Conservation (phyloP, 2,329 filamentous ascomycete genomes). For the Achaetomium macrosporum region DNA sequence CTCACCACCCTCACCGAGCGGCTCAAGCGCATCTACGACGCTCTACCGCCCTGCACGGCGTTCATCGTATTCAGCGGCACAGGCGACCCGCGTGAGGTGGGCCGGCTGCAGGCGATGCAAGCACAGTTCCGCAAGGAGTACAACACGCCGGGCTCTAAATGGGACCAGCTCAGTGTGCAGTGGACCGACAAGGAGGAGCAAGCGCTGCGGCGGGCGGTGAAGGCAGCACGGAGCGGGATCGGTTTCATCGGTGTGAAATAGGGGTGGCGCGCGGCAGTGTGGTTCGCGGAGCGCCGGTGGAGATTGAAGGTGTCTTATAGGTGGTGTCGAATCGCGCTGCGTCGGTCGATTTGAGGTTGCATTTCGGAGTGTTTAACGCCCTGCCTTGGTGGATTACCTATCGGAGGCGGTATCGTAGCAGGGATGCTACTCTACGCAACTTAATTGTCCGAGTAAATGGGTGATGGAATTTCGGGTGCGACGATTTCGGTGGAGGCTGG, state of each 20-base stretch:
- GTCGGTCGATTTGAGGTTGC: neutral
- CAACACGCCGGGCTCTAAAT: conserved; percentile 56
- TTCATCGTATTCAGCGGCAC: conserved; percentile 61
- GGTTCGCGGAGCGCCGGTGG: neutral
- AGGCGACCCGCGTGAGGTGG: conserved; percentile 63
- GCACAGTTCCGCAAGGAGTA: conserved; percentile 58
- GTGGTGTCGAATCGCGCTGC: neutral
- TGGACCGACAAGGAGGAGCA: conserved; percentile 65
- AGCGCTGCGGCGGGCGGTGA: conserved; percentile 51
- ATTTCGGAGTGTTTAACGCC: neutral
- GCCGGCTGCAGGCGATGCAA: conserved; percentile 54
- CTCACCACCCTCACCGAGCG: conserved; percentile 42
- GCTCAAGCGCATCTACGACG: conserved; percentile 50
- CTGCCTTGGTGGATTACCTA: neutral
- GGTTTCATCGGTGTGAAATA: conserved; percentile 62
- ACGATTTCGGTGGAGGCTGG: too few relatives aligned
- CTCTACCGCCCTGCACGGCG: conserved; percentile 58
- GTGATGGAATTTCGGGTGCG: too few relatives aligned
- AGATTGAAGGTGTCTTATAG: neutral
- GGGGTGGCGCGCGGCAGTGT: conserved; percentile 8
- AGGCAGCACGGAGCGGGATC: conserved; percentile 54
- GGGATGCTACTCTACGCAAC: neutral
- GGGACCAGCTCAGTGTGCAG: conserved; percentile 60
- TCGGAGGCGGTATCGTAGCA: neutral
- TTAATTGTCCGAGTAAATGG: too few relatives aligned